phyloP scores from a whole-genome alignment of 345 rosid genomes.

The Hypericum perforatum region DNA sequence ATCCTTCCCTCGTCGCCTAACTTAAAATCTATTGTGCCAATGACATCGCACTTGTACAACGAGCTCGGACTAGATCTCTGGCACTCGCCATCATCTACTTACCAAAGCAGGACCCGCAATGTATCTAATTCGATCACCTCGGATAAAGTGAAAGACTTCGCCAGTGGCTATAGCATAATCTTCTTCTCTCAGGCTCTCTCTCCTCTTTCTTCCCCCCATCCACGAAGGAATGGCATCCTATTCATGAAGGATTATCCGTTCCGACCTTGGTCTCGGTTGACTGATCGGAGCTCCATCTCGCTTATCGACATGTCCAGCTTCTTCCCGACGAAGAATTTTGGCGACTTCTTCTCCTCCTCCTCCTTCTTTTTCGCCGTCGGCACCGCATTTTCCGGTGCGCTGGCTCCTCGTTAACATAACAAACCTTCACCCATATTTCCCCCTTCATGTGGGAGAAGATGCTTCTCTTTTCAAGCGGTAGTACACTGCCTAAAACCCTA shows the following conservation, averaged over 20 bases:
- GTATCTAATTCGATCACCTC: slow-evolving; percentile 32
- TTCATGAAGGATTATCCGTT: slow-evolving; percentile 68
- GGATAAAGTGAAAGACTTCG: slow-evolving; percentile 33
- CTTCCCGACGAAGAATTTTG: too few species aligned
- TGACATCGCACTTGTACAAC: too few species aligned
- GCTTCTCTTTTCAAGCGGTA: slow-evolving; percentile 71
- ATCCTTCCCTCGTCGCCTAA: slow-evolving; percentile 33
- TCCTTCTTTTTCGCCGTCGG: too few species aligned
- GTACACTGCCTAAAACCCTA: too few species aligned
- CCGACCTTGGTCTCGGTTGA: slow-evolving; percentile 39
- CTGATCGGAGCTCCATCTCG: slow-evolving; percentile 48
- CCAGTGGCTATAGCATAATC: too few species aligned
- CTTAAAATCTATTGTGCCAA: slow-evolving; percentile 25
- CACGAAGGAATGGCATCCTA: too few species aligned
- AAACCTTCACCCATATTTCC: slow-evolving; percentile 64
- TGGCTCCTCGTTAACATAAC: slow-evolving; percentile 52
- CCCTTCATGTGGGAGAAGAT: slow-evolving; percentile 84
- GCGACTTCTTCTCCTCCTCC: too few species aligned
- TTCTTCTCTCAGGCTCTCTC: too few species aligned
- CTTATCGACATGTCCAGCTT: slow-evolving; percentile 27
- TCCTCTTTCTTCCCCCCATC: too few species aligned
- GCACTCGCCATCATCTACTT: slow-evolving; percentile 24
- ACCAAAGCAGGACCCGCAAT: slow-evolving; percentile 38
- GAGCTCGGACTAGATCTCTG: slow-evolving; percentile 19
- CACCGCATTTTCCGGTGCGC: too few species aligned